These are phyloP conservation scores for Fimicolochytrium jonesii DNA, from an alignment of 192 early-diverging fungal species.

Conservation along the genomic window DNA sequence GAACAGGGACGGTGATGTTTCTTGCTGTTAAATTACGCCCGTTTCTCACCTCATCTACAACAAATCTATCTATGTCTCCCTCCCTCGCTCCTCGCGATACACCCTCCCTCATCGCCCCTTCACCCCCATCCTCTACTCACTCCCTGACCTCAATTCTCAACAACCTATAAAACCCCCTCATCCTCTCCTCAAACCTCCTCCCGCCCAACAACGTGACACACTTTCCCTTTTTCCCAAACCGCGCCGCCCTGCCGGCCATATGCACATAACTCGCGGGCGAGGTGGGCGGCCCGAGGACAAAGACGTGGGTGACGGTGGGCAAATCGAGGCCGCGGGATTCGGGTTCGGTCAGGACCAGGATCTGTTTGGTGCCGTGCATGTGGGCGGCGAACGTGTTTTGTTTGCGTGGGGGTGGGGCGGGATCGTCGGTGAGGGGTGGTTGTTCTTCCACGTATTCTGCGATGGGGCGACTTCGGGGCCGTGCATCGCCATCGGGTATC, in stretches of 20 bases:
- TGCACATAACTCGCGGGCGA: conserved; percentile 72
- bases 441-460: too few relatives aligned
- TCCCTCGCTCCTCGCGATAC: too few relatives aligned
- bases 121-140: not conserved
- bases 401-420: too few relatives aligned
- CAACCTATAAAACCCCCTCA: conserved; percentile 12
- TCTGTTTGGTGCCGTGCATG: not conserved
- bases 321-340: conserved; percentile 84
- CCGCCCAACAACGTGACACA: conserved; percentile 19
- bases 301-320: conserved; percentile 70
- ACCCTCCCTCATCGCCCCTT: too few relatives aligned
- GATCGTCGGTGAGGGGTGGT: too few relatives aligned
- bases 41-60: too few relatives aligned
- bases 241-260: conserved; percentile 80
- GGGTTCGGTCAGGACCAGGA: conserved; percentile 48
- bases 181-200: conserved; percentile 1
- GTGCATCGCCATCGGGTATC: too few relatives aligned
- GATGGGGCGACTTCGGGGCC: too few relatives aligned
- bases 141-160: conserved; percentile 5
- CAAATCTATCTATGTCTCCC: too few relatives aligned
- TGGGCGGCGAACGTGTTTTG: conserved; percentile 19
- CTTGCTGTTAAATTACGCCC: too few relatives aligned
- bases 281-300: conserved; percentile 75
- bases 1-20: too few relatives aligned
- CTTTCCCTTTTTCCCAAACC: conserved; percentile 61